Base-by-base conservation (phyloP, 1,284 basidiomycete genomes). In the Marasmius tenuissimus region DNA sequence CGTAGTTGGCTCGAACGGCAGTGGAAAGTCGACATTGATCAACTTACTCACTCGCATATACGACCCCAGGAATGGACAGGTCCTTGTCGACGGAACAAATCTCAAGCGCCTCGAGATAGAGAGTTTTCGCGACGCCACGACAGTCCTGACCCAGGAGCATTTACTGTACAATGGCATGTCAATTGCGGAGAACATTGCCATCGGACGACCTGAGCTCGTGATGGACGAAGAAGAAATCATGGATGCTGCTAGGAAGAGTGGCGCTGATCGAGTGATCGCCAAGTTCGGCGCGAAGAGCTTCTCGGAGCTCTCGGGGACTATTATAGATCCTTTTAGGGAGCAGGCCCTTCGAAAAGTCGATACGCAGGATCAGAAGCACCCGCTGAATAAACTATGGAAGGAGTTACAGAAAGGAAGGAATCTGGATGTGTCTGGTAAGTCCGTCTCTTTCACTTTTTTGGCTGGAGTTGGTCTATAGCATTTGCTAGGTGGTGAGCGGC, bases 1-100 rank as follows among this genome's bases (percentile, higher is more conserved):
- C 35, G 70, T 85, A 0, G 79, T 81, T 0, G 84, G 84, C 10
- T 65, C 64, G 11, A 83, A 81, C 62, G 83, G 81, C 12, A 76
- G 75, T 49, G 79, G 80, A 4, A 81, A 82, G 61, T 78, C 78
- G 0, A 80, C 80, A 0, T 66, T 81, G 9, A 67, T 79, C 40
- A 79, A 78, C 47, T 73, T 85, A 4, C 68, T 85, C 4, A 71
- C 78, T 4, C 75, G 81, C 0, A 65, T 82, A 16, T 82, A 80
- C 61, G 77, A 81, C 22, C 72, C 75, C 0, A 72, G 71, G 1
- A 71, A 72, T 0, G 82, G 82, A 0, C 60, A 72, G 11, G 65
- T 84, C 4, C 63, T 78, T 2, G 71, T 84, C 34, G 78, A 83
- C 56, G 76, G 73, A 1, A 59, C 68, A 9, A 73, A 75, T 14